These are phyloP conservation scores for Dryas alaskensis DNA, from an alignment of 306 rosid species.

Conservation along the genomic window DNA sequence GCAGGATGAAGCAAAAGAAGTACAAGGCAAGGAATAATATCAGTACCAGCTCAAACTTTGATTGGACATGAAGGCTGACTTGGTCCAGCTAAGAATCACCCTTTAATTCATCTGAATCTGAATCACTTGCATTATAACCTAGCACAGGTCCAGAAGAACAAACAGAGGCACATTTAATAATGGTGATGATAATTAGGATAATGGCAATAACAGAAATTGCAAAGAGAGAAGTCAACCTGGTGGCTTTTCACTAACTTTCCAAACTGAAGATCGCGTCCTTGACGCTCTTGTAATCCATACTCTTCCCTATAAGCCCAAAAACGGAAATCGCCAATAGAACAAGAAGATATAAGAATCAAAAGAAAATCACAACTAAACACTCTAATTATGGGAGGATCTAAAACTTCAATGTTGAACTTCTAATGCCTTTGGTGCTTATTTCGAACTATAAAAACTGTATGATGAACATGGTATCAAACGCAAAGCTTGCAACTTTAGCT, in stretches of 20 bases:
- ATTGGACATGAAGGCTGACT: slow-evolving; percentile 13
- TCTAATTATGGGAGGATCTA: neutral
- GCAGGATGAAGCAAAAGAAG: slow-evolving; percentile 9
- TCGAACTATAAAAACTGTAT: neutral
- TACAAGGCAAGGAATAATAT: slow-evolving; percentile 16
- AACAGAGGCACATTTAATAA: slow-evolving; percentile 7
- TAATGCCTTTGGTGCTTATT: neutral
- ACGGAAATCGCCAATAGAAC: neutral
- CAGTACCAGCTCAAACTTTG: slow-evolving; percentile 38
- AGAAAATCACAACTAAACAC: neutral
- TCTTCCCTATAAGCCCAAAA: slow-evolving; percentile 59
- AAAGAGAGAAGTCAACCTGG: slow-evolving; percentile 57
- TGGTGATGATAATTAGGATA: neutral
- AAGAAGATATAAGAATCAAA: neutral
- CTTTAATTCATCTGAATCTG: slow-evolving; percentile 80
- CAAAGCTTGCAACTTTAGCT: slow-evolving; percentile 3
- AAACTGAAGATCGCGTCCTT: slow-evolving; percentile 73
- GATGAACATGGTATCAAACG: neutral
- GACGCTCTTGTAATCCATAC: slow-evolving; percentile 88
- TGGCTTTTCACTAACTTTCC: slow-evolving; percentile 85
- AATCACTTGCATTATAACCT: slow-evolving; percentile 94
- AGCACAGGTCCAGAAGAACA: slow-evolving; percentile 20
- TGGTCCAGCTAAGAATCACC: slow-evolving; percentile 45
- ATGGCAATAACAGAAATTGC: neutral
- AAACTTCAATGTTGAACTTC: neutral